Evolutionary conservation across 768 basidiomycete species (phyloP), one percentile per base, ranked within the genome.

Genomic region (Lactarius akahatsu): DNA sequence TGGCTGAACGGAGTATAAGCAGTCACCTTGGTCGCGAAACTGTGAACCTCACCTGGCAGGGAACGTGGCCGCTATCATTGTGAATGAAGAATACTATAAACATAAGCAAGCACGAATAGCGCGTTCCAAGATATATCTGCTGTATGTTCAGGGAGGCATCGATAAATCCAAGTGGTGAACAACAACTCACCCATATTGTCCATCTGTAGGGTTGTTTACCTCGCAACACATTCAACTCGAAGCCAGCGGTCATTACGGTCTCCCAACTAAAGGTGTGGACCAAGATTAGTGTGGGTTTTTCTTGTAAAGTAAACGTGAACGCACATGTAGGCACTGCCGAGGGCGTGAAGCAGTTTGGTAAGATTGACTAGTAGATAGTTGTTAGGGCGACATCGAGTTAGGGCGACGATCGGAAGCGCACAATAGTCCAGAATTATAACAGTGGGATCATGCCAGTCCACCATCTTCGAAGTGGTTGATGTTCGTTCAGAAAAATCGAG

Each of bases 81-180:
- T 34, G 4, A 15, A 60, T 16, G 28, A 60, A 32, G 30, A 47
- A 47, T 41, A 47, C 0, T 20, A 47, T 47, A 32, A 60, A 47
- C 20, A 2, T n/a, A 11, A 60, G 20, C 15, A 60, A 36, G 8
- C 18, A 4, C 9, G 59, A 9, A 32, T 60, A 60, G 15, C 59
- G 59, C 5, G 59, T 60, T n/a, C 43, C 59, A 4, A 60, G 32
- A 52, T 40, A 67, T 18, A 67, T 28, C 66, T 67, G 34, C 9
- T 8, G n/a, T 36, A 8, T 9, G n/a, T 23, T 26, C 26, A 15
- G 6, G 50, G 23, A 2, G 11, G 50, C 13, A 13, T 52, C 50
- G 2, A 52, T 3, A 13, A 28, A 18, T 41, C 5, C 16, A 41
- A 18, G 15, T 26, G 13, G 2, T 23, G 50, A 23, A 52, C 13